phyloP scores from a whole-genome alignment of 2,329 filamentous ascomycete genomes.

The Thelonectria olida region DNA sequence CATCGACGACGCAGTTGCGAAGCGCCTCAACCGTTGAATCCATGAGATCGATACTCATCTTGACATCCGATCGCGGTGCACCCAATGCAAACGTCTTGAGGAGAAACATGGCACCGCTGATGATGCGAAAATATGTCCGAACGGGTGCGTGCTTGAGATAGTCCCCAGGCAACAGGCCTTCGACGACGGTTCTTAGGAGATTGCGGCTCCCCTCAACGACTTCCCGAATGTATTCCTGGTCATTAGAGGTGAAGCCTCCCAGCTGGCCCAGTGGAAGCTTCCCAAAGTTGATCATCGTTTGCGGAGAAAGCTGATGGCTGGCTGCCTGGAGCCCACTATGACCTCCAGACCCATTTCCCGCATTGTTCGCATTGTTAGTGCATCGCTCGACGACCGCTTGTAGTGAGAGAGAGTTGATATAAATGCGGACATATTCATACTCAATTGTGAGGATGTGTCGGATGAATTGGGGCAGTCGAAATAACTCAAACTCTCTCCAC shows the following conservation, averaged over 20 bases:
- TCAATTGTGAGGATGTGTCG: slow-evolving; percentile 88
- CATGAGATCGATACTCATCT: slow-evolving; percentile 78
- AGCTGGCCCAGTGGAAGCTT: slow-evolving; percentile 71
- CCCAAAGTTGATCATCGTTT: slow-evolving; percentile 72
- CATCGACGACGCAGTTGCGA: slow-evolving; percentile 82
- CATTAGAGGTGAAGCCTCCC: slow-evolving; percentile 70
- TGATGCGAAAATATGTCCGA: slow-evolving; percentile 86
- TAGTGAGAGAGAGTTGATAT: slow-evolving; percentile 91
- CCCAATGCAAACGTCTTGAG: slow-evolving; percentile 86
- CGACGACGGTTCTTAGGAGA: slow-evolving; percentile 79
- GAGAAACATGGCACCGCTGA: slow-evolving; percentile 85
- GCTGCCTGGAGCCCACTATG: slow-evolving; percentile 45
- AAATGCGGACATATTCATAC: slow-evolving; percentile 94
- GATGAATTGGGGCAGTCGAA: slow-evolving; percentile 72
- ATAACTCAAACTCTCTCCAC: slow-evolving; percentile 84
- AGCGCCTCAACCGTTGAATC: slow-evolving; percentile 79
- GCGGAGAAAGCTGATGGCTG: slow-evolving; percentile 60
- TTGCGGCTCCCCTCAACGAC: slow-evolving; percentile 82
- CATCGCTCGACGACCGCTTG: slow-evolving; percentile 96
- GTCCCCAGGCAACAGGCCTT: slow-evolving; percentile 76
- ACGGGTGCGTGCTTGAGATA: slow-evolving; percentile 87
- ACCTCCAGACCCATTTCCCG: slow-evolving; percentile 55
- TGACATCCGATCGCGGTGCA: slow-evolving; percentile 80
- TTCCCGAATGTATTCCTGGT: slow-evolving; percentile 78
- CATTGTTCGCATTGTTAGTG: slow-evolving; percentile 74